These are phyloP conservation scores for Alternaria infectoria DNA, from an alignment of 2,329 filamentous ascomycete genomes.

Conservation along the genomic window DNA sequence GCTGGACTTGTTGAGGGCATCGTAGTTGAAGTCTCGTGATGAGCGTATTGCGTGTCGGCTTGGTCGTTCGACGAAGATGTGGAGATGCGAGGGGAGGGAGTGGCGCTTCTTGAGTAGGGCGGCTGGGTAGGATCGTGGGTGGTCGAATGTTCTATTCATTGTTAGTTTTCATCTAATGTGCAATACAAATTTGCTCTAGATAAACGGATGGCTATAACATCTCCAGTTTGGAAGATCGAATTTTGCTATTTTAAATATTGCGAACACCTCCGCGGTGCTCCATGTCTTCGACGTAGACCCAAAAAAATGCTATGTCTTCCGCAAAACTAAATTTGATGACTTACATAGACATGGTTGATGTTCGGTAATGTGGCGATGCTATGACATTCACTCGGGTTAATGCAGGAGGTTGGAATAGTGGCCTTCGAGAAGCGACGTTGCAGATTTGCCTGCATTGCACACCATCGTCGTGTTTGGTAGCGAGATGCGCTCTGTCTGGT, in stretches of 20 bases:
- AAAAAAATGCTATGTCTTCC: background rate
- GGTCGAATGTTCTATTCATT: background rate
- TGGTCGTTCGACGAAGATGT: background rate
- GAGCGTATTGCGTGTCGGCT: background rate
- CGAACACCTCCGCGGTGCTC: background rate
- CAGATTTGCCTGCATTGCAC: background rate
- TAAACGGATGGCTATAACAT: background rate
- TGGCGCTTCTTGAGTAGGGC: background rate
- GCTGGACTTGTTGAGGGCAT: background rate
- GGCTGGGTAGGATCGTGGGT: background rate
- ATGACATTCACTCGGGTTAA: background rate
- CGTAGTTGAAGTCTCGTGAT: background rate
- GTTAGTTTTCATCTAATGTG: background rate
- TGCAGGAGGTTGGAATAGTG: background rate
- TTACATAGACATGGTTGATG: background rate
- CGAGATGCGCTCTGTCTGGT: background rate
- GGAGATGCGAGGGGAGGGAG: background rate
- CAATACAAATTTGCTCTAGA: background rate
- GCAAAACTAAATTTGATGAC: background rate
- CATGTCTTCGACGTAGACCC: background rate
- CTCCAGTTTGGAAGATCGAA: background rate
- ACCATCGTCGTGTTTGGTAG: background rate
- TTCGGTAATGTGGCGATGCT: background rate
- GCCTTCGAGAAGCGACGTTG: background rate
- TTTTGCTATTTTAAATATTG: background rate